These are phyloP conservation scores for Rhododendron williamsianum DNA, from an alignment of 148 eudicot species.

Conservation along the genomic window DNA sequence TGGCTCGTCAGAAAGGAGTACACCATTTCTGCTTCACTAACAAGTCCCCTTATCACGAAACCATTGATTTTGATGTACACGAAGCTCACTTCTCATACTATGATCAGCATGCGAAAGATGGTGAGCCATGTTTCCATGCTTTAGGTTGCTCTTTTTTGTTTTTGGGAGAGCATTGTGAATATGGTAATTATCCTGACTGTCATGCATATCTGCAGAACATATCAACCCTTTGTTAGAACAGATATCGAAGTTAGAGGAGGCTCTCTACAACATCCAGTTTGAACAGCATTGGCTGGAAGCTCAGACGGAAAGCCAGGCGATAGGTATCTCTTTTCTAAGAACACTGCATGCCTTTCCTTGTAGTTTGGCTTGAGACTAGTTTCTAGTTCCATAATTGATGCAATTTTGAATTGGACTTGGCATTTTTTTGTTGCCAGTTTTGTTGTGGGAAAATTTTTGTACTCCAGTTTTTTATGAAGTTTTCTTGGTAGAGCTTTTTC, in stretches of 20 bases:
- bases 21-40: constrained; percentile 83
- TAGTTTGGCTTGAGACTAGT: background rate
- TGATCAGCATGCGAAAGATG: constrained; percentile 97
- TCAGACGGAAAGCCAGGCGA: constrained; percentile 84
- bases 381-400: background rate
- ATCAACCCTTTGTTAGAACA: constrained; percentile 76
- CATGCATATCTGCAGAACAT: constrained; percentile 60
- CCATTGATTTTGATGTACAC: constrained; percentile 87
- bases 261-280: constrained; percentile 87
- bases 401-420: background rate
- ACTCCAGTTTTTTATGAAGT: background rate
- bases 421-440: background rate
- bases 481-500: background rate
- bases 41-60: constrained; percentile 91
- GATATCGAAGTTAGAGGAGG: constrained; percentile 76
- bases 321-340: constrained; percentile 35
- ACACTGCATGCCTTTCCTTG: background rate
- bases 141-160: background rate
- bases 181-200: background rate
- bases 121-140: constrained; percentile 27
- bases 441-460: background rate
- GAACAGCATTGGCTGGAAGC: constrained; percentile 98
- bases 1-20: constrained; percentile 66
- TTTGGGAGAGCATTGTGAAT: background rate
- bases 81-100: constrained; percentile 66